Base-by-base conservation (phyloP, 345 rosid species). In the Salix koriyanagi region DNA sequence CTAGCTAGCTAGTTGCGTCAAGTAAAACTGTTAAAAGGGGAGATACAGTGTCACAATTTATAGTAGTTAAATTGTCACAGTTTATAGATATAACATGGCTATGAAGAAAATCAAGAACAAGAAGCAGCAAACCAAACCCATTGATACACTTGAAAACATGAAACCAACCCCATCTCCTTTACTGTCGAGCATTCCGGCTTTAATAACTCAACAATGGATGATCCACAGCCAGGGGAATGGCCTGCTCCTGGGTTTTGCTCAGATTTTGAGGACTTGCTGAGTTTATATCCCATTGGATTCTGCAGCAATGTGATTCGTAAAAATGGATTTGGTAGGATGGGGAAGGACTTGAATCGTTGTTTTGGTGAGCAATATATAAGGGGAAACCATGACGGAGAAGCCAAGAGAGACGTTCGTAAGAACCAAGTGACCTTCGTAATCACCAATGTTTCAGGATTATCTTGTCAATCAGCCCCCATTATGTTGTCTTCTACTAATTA, bases 261-360 rank as follows among this genome's bases (percentile, higher is more conserved):
- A 25, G 61, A 32, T 37, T 25, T n/a, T 37, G 65, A 75, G 5
- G 65, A 58, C 81, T 68, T 81, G 65, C 83, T 34, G 4, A 36
- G 60, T 18, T 75, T 83, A 70, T 54, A 70, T 44, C 84, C 86
- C 86, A 84, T 75, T 70, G 7, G 65, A 60, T 61, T 23, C 70
- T 67, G 15, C 11, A 56, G 62, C 28, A 56, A 56, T 56, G 28
- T 1, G 21, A 18, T 66, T 9, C 13, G 7, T 66, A 28, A 23
- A 28, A 4, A 41, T 68, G 48, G 48, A 21, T 1, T 44, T 19
- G 19, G 19, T 13, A 34, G 7, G 34, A 56, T 23, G 13, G 32
- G 7, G 65, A 56, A 6, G 46, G 32, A 11, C 14, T 11, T 23
- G 7, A 28, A 70, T 70, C 30, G 1, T 30, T 7, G 21, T 25